Evolutionary conservation across 257 asterid species (phyloP).

Genomic region (Penstemon newberryi): DNA sequence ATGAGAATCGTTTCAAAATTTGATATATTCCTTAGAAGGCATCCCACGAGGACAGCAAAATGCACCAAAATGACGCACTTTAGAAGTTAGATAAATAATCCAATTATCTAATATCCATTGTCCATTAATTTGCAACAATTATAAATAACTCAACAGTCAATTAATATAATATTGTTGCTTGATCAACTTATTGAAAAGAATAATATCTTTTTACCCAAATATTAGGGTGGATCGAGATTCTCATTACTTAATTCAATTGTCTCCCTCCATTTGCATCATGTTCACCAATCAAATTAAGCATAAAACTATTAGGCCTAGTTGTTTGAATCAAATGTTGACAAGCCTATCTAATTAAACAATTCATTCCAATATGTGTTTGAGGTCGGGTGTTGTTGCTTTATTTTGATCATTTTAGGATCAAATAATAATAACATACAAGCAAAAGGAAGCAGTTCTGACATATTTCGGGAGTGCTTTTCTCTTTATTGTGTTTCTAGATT

Average conservation of each 20-base stretch:
- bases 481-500: no score
- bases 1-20: no score
- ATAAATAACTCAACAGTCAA: background rate
- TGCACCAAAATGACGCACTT: no score
- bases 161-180: constrained; percentile 12
- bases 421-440: background rate
- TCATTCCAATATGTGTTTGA: background rate
- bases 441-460: background rate
- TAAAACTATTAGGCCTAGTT: background rate
- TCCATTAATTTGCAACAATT: background rate
- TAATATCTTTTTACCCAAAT: constrained; percentile 34
- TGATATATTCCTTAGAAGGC: no score
- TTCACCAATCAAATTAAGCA: constrained; percentile 27
- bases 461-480: background rate
- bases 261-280: constrained; percentile 1
- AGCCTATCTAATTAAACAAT: background rate
- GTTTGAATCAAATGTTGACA: constrained; percentile 21
- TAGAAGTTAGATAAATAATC: background rate
- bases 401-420: constrained; percentile 3
- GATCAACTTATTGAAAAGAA: constrained; percentile 29
- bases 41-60: no score
- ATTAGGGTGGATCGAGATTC: constrained; percentile 14
- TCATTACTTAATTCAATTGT: constrained; percentile 1
- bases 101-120: background rate
- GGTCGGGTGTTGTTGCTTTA: constrained; percentile 20